phyloP scores from a whole-genome alignment of 2,329 filamentous ascomycete genomes.

The Exophiala xenobiotica region DNA sequence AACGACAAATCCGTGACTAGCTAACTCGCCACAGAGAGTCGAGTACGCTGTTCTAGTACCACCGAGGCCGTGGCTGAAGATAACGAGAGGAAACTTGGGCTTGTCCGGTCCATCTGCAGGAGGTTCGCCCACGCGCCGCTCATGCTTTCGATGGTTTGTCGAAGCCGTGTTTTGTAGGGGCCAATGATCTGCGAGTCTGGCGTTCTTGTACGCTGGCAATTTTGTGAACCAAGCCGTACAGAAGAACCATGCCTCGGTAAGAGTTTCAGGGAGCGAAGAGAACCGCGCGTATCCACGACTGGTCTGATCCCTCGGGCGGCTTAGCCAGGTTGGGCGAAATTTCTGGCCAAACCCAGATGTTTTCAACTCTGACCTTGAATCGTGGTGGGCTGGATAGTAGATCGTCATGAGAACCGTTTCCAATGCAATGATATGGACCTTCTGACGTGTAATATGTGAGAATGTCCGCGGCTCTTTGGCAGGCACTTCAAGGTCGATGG shows the following conservation, averaged over 20 bases:
- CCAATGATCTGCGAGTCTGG: slow-evolving; percentile 57
- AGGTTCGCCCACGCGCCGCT: slow-evolving; percentile 42
- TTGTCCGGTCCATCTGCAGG: slow-evolving; percentile 38
- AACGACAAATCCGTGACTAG: slow-evolving; percentile 65
- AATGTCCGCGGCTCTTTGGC: slow-evolving; percentile 48
- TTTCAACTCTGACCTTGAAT: slow-evolving; percentile 39
- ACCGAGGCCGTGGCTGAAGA: slow-evolving; percentile 67
- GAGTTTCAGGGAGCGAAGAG: slow-evolving; percentile 51
- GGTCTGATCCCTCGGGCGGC: slow-evolving; percentile 55
- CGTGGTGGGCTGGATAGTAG: slow-evolving; percentile 62
- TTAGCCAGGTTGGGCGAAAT: slow-evolving; percentile 62
- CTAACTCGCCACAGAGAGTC: slow-evolving; percentile 64
- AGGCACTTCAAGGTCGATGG: slow-evolving; percentile 58
- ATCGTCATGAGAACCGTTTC: slow-evolving; percentile 64
- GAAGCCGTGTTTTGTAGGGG: slow-evolving; percentile 45
- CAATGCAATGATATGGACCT: slow-evolving; percentile 50
- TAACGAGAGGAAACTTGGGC: slow-evolving; percentile 60
- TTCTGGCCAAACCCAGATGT: slow-evolving; percentile 45
- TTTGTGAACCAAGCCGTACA: slow-evolving; percentile 64
- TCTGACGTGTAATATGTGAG: slow-evolving; percentile 51
- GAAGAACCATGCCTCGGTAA: slow-evolving; percentile 55
- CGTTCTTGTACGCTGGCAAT: slow-evolving; percentile 63
- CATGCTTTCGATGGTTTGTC: slow-evolving; percentile 40
- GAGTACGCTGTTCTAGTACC: slow-evolving; percentile 64
- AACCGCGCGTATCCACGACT: slow-evolving; percentile 65